These are phyloP conservation scores for Neurospora sp. DNA, from an alignment of 2,329 filamentous ascomycete genomes.

Conservation along the genomic window DNA sequence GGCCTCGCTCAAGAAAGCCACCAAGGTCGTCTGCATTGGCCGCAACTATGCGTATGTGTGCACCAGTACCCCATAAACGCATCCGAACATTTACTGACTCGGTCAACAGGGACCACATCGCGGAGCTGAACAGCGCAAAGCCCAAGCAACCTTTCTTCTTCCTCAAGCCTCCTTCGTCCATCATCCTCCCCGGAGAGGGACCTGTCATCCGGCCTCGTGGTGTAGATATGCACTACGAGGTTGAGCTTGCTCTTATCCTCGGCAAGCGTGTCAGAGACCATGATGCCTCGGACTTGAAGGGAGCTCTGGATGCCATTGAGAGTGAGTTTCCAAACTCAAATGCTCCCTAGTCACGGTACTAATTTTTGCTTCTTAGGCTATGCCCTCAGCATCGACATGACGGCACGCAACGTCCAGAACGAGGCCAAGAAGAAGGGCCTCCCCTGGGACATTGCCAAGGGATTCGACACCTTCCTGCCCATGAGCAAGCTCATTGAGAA, in stretches of 20 bases:
- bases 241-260: constrained; percentile 85
- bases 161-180: constrained; percentile 83
- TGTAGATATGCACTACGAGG: constrained; percentile 84
- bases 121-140: constrained; percentile 76
- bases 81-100: constrained; percentile 9
- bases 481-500: constrained; percentile 76
- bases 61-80: background rate
- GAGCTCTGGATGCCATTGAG: constrained; percentile 73
- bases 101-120: constrained; percentile 68
- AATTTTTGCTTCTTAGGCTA: constrained; percentile 45
- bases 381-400: constrained; percentile 92
- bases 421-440: constrained; percentile 96
- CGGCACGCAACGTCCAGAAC: constrained; percentile 87
- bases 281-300: constrained; percentile 60
- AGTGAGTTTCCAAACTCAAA: constrained; percentile 37
- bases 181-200: constrained; percentile 69
- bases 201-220: constrained; percentile 75
- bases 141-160: constrained; percentile 99
- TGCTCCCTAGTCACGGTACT: constrained; percentile 1
- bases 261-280: constrained; percentile 73
- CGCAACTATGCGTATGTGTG: constrained; percentile 79
- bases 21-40: constrained; percentile 76
- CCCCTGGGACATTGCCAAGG: constrained; percentile 93
- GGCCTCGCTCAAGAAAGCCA: constrained; percentile 34
- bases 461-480: constrained; percentile 94